Evolutionary conservation across 345 rosid species (phyloP), one percentile per base, ranked within the genome.

Genomic region (Brassica juncea): DNA sequence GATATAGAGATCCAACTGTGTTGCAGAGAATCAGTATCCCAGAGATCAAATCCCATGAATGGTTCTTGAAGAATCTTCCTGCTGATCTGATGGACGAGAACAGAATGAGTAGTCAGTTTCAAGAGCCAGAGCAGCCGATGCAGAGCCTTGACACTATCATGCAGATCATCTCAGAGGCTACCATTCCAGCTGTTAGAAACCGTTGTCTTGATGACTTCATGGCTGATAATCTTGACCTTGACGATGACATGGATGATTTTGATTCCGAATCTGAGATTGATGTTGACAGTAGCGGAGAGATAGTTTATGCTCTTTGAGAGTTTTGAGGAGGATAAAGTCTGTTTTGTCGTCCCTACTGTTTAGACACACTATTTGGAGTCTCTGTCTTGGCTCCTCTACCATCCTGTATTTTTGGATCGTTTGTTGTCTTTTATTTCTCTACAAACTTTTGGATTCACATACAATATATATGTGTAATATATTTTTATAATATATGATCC

Each of bases 81-180:
- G 85, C 84, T 5, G 97, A 91, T 78, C 66, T 93, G 21, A 88
- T 90, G 91, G 88, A 87, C 12, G 96, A 87, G 62, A 89, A 66
- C 66, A 79, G 59, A 32, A 88, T 86, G 86, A 85, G 85, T 4
- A 84, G 73, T 75, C 89, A 88, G 55, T 90, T 84, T 23, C 93
- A 95, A 73, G 96, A 93, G 77, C 88, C 93, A 0, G 97, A 95
- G 76, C 96, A 87, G 81, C 98, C 99, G 5, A 84, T 84, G 88
- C 98, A 95, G 84, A 90, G 93, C 64, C 58, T 82, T 0, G 98
- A 91, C 66, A 88, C 83, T 4, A 93, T 95, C 42, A 95, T 95
- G 99, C 99, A 95, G 85, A 93, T 93, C 60, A 90, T 95, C 25
- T 83, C 94, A 0, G 98, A 93, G 81, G 98, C 98, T 71, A 91